Base-by-base conservation (phyloP, 805 yeast genomes). In the Alloascoidea africana region DNA sequence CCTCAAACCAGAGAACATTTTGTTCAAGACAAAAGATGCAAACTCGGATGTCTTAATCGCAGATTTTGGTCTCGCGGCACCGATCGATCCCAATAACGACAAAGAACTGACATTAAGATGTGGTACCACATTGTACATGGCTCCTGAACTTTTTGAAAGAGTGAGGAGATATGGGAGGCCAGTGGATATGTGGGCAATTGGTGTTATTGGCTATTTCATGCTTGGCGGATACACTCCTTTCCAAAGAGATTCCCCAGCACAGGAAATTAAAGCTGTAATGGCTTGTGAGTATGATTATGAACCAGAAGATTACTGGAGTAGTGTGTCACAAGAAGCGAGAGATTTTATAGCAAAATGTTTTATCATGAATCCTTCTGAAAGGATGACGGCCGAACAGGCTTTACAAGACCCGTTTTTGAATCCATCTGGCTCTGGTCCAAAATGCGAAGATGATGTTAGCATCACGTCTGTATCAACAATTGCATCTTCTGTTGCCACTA, bases 141-240 rank as follows among this genome's bases (percentile, higher is more conserved):
- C 87, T 0, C 89, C 89, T 1, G 87, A 79, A 49, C 63, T 80
- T 32, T 60, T 70, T 39, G 53, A 59, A 13, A 59, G 67, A 36
- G n/a, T n/a, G n/a, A 51, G 58, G 32, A 73, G 73, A n/a, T 79
- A 78, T 46, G 68, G 69, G 17, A 63, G 58, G 43, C 65, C 70
- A 2, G 77, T 78, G 2, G 89, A 79, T 49, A 62, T 79, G 19
- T 79, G 89, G 89, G 80, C 87, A 0, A 60, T 79, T 17, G 89
- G 87, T 2, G 85, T 79, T 2, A 59, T 77, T 23, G 66, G 77
- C 2, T 80, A 78, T 51, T 78, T 79, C 46, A 66, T 78, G 66
- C 63, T 76, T 13, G 66, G 79, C 42, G 87, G 87, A 2, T 80
- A 77, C 50, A 71, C 79, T 56, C 89, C 89, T 1, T 79, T 79